Evolutionary conservation across 2,329 filamentous ascomycete species (phyloP).

Genomic region (Trichoderma hamatum): DNA sequence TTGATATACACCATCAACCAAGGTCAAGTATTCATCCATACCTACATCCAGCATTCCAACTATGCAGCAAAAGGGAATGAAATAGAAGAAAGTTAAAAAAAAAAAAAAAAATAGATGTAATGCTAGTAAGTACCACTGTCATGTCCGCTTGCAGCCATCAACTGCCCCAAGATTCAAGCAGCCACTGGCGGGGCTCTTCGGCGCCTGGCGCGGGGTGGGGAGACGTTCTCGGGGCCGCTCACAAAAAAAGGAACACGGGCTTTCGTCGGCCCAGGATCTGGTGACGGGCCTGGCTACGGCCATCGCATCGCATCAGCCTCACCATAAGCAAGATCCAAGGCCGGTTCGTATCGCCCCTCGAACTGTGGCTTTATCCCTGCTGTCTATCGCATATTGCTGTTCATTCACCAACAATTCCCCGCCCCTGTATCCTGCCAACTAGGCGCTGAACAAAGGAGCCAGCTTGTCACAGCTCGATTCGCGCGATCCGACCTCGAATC

Average conservation of each 20-base stretch:
- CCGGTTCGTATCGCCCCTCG: not conserved
- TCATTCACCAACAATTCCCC: not conserved
- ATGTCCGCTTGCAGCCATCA: not conserved
- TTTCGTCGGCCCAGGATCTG: slow-evolving; percentile 1
- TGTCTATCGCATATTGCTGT: not conserved
- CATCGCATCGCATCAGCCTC: slow-evolving; percentile 6
- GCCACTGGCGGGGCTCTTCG: slow-evolving; percentile 17
- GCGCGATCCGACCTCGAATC: not conserved
- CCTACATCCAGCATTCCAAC: not conserved
- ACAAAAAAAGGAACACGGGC: not conserved
- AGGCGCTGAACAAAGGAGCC: not conserved
- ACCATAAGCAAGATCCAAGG: not conserved
- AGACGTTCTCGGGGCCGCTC: slow-evolving; percentile 15
- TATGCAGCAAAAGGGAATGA: not conserved
- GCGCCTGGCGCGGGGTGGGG: slow-evolving; percentile 13
- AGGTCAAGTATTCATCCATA: not conserved
- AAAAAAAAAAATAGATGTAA: not conserved
- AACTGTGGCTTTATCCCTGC: not conserved
- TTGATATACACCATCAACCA: not conserved
- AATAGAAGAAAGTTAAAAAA: not conserved
- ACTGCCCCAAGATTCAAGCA: not conserved
- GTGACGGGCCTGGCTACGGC: not conserved
- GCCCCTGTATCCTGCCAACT: not conserved
- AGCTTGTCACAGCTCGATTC: not conserved
- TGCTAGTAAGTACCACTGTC: not conserved